Evolutionary conservation across 116 monocot species (phyloP).

Genomic region (Cymodocea nodosa): DNA sequence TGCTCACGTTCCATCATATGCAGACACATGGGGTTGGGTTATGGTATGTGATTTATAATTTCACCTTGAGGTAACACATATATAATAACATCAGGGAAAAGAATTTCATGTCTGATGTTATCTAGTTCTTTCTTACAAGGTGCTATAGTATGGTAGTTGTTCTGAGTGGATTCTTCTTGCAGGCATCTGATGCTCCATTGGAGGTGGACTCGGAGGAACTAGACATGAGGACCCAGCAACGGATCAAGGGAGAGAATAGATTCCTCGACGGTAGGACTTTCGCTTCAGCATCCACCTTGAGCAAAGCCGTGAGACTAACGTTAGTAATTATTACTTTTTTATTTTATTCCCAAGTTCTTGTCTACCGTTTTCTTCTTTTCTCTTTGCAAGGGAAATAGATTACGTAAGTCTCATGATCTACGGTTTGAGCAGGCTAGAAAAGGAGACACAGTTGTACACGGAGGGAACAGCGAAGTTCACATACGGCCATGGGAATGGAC

Average conservation of each 20-base stretch:
- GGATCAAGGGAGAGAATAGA: too few relatives aligned
- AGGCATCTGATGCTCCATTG: slow-evolving; percentile 53
- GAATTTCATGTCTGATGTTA: too few relatives aligned
- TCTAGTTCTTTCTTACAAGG: too few relatives aligned
- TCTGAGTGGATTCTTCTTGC: background rate
- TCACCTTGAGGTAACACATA: background rate
- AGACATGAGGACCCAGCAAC: slow-evolving; percentile 15
- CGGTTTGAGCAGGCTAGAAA: slow-evolving; percentile 23
- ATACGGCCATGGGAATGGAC: slow-evolving; percentile 37
- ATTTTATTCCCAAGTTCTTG: too few relatives aligned
- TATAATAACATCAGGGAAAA: too few relatives aligned
- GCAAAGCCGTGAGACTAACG: too few relatives aligned
- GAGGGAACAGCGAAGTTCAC: slow-evolving; percentile 55
- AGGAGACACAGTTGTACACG: slow-evolving; percentile 62
- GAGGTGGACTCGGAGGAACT: slow-evolving; percentile 24
- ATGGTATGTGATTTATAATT: slow-evolving; percentile 24
- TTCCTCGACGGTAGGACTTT: too few relatives aligned
- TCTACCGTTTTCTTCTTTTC: too few relatives aligned
- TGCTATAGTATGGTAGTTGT: too few relatives aligned
- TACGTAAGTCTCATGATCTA: slow-evolving; percentile 10
- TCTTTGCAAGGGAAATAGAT: slow-evolving; percentile 2
- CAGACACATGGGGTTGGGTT: slow-evolving; percentile 73
- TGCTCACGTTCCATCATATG: slow-evolving; percentile 64
- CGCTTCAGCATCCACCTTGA: too few relatives aligned
- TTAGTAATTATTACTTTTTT: too few relatives aligned